Conservation (phyloP, 164 flowering plant species). For the Stephania japonica region DNA sequence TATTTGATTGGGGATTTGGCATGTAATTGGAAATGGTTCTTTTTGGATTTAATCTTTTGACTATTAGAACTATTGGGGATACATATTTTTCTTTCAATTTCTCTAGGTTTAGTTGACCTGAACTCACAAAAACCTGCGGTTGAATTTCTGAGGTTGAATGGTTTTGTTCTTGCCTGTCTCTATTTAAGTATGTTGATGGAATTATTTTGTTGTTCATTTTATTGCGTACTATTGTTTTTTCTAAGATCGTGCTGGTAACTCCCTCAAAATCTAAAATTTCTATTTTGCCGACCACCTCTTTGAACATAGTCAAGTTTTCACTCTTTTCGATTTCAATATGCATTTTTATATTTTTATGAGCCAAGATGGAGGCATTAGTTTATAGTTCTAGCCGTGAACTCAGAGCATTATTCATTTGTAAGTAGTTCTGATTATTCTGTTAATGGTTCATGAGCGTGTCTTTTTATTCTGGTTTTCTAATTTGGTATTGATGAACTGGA, state of each 20-base stretch:
- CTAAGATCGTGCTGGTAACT: not conserved
- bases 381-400: not conserved
- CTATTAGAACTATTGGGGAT: not conserved
- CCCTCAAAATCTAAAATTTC: not conserved
- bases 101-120: not conserved
- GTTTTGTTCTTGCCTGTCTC: not conserved
- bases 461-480: not conserved
- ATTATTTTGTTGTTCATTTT: not conserved
- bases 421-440: constrained; percentile 4
- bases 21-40: not conserved
- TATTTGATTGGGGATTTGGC: not conserved
- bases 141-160: not conserved
- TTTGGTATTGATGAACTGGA: constrained; percentile 26
- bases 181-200: not conserved
- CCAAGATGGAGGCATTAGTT: not conserved
- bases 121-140: not conserved
- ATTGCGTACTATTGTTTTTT: not conserved
- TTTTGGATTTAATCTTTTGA: not conserved
- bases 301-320: not conserved
- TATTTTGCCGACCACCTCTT: not conserved
- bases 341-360: not conserved
- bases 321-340: not conserved
- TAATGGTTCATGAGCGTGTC: not conserved
- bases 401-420: not conserved
- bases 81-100: not conserved